Conservation (phyloP, 768 basidiomycete genomes). For the Jaapia argillacea region DNA sequence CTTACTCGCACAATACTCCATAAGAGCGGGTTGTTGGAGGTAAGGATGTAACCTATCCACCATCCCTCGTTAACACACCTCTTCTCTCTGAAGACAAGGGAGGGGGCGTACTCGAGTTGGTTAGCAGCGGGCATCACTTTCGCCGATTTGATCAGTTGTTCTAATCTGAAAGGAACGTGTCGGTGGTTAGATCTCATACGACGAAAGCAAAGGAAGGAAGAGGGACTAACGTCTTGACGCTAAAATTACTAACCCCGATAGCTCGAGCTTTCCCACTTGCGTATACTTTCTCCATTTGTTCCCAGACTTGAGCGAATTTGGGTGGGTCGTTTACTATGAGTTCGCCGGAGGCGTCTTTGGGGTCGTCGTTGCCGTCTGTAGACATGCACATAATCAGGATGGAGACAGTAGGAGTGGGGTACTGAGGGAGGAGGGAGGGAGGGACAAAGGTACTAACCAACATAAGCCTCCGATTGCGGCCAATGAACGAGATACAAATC, state of each 20-base stretch:
- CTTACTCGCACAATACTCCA: conserved; percentile 35
- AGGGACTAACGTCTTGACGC: conserved; percentile 36
- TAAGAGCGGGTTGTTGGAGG: conserved; percentile 36
- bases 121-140: conserved; percentile 26
- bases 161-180: conserved; percentile 14
- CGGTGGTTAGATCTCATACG: too few species aligned
- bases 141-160: conserved; percentile 17
- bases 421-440: too few species aligned
- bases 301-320: conserved; percentile 33
- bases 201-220: too few species aligned
- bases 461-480: conserved; percentile 26
- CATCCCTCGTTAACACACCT: too few species aligned
- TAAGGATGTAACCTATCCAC: conserved; percentile 41
- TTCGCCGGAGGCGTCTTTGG: conserved; percentile 25
- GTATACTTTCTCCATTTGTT: conserved; percentile 38
- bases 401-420: not conserved
- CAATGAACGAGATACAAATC: conserved; percentile 41
- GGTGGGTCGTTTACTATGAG: conserved; percentile 19
- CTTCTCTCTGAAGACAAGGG: too few species aligned
- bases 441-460: conserved; percentile 26
- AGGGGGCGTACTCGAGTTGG: conserved; percentile 24
- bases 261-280: conserved; percentile 35
- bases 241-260: conserved; percentile 54
- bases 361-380: conserved; percentile 10
- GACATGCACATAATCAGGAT: not conserved